Percentiles rank a stretch among this genome's conserved stretches.
phyloP scores from a whole-genome alignment of 371 early-diverging fungal genomes.

The Entomophthora muscae region DNA sequence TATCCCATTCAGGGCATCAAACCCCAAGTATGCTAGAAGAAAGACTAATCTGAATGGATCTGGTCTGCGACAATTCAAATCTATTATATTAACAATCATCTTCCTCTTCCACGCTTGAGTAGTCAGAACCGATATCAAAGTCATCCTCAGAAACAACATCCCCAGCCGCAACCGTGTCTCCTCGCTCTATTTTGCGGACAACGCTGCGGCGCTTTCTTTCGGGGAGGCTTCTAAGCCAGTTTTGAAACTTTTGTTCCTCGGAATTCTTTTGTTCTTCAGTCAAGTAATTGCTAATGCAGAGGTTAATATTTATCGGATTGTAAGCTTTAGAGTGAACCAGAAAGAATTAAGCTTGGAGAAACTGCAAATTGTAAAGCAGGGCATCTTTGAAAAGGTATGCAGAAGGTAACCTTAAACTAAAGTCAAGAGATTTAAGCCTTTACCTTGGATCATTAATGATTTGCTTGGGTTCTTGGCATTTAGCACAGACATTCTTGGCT shows the following conservation, averaged over 20 bases:
- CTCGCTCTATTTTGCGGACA: conserved; percentile 56
- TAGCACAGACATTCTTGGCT: conserved; percentile 73
- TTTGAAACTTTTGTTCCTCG: conserved; percentile 3
- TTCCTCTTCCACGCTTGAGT: conserved; percentile 15
- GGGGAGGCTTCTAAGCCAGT: conserved; percentile 42
- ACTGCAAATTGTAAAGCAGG: not conserved
- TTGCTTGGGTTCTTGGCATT: conserved; percentile 62
- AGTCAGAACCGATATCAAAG: conserved; percentile 17
- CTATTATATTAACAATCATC: too few relatives aligned
- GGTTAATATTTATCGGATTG: too few relatives aligned
- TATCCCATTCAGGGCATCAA: too few relatives aligned
- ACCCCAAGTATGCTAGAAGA: too few relatives aligned
- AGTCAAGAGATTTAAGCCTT: not conserved
- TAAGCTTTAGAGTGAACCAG: too few relatives aligned
- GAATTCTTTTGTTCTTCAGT: not conserved
- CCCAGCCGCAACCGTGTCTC: conserved; percentile 20
- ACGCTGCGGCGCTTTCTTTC: conserved; percentile 79
- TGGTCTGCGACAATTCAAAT: too few relatives aligned
- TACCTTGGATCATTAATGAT: conserved; percentile 32
- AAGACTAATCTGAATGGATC: too few relatives aligned
- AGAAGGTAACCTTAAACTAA: not conserved
- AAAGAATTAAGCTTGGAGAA: not conserved
- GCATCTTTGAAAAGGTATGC: not conserved
- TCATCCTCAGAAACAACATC: conserved; percentile 19
- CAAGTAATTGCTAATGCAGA: conserved; percentile 7